Conservation (phyloP, 768 basidiomycete species). For the Glaciozyma martinii region DNA sequence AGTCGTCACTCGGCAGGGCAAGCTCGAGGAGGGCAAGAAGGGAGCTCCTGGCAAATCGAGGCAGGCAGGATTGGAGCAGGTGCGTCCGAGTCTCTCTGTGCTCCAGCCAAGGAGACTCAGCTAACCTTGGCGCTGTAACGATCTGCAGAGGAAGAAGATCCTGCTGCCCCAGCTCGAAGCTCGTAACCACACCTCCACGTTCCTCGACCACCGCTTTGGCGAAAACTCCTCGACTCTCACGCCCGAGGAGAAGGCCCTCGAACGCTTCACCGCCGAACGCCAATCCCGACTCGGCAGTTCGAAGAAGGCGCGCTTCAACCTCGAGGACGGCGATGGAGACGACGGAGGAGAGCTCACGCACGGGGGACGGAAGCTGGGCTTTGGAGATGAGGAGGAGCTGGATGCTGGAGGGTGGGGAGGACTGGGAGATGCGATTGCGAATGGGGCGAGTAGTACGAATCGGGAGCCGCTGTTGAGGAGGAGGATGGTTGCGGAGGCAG, state of each 20-base stretch:
- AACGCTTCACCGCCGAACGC: conserved; percentile 85
- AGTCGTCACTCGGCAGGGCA: conserved; percentile 77
- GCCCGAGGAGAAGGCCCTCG: conserved; percentile 93
- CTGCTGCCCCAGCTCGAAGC: conserved; percentile 79
- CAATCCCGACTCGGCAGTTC: conserved; percentile 41
- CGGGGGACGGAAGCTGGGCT: conserved; percentile 32
- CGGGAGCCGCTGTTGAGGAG: conserved; percentile 22
- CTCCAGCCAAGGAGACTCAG: neutral
- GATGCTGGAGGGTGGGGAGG: conserved; percentile 33
- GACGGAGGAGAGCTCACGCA: conserved; percentile 33
- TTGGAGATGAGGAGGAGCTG: conserved; percentile 52
- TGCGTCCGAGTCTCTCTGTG: conserved; percentile 40
- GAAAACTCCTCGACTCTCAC: conserved; percentile 87
- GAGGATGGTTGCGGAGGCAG: conserved; percentile 26
- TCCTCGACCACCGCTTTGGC: conserved; percentile 90
- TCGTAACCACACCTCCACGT: conserved; percentile 71
- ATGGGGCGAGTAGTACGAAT: conserved; percentile 16
- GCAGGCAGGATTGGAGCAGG: conserved; percentile 82
- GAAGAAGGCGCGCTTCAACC: conserved; percentile 72
- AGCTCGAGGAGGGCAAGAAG: conserved; percentile 50
- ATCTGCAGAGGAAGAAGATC: conserved; percentile 65
- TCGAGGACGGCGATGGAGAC: conserved; percentile 60
- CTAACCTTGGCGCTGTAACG: conserved; percentile 11
- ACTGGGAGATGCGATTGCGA: conserved; percentile 8
- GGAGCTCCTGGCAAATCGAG: conserved; percentile 83